Percentiles rank a stretch among this genome's conserved stretches.
These are phyloP conservation scores for Backusella australiensis DNA, from an alignment of 192 early-diverging fungal genomes.

Conservation along the genomic window DNA sequence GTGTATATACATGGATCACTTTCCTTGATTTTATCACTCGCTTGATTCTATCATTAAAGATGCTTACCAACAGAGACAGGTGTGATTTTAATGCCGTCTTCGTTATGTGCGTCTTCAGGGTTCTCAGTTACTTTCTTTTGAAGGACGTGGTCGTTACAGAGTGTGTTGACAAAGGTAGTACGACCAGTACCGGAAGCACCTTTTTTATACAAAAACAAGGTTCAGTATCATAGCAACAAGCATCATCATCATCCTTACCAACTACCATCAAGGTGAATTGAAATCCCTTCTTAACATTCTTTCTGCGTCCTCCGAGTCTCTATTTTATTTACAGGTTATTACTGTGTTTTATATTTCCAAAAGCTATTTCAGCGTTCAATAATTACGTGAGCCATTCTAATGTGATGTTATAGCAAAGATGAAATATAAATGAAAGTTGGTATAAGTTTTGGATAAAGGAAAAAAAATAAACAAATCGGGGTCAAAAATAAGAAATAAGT, in stretches of 20 bases:
- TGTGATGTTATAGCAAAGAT: background rate
- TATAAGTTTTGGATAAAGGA: background rate
- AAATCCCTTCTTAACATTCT: slow-evolving; percentile 95
- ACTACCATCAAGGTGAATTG: slow-evolving; percentile 97
- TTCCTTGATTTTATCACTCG: background rate
- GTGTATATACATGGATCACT: too few relatives aligned
- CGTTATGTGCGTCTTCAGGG: slow-evolving; percentile 75
- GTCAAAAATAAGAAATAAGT: slow-evolving; percentile 5
- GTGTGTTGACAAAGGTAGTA: slow-evolving; percentile 98
- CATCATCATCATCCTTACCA: slow-evolving; percentile 44
- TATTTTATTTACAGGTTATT: slow-evolving; percentile 5
- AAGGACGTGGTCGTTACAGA: slow-evolving; percentile 82
- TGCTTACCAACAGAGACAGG: slow-evolving; percentile 68
- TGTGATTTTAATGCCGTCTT: slow-evolving; percentile 87
- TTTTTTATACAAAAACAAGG: background rate
- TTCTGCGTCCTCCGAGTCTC: slow-evolving; percentile 72
- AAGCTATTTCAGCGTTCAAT: background rate
- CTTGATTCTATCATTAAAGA: background rate
- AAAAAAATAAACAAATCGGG: background rate
- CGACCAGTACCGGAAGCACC: slow-evolving; percentile 90
- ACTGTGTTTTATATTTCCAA: background rate
- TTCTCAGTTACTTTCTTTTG: slow-evolving; percentile 60
- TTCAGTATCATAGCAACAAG: background rate
- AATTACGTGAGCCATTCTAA: slow-evolving; percentile 17
- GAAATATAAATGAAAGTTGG: background rate